Evolutionary conservation across 768 basidiomycete species (phyloP).

Genomic region (Mycena sanguinolenta): DNA sequence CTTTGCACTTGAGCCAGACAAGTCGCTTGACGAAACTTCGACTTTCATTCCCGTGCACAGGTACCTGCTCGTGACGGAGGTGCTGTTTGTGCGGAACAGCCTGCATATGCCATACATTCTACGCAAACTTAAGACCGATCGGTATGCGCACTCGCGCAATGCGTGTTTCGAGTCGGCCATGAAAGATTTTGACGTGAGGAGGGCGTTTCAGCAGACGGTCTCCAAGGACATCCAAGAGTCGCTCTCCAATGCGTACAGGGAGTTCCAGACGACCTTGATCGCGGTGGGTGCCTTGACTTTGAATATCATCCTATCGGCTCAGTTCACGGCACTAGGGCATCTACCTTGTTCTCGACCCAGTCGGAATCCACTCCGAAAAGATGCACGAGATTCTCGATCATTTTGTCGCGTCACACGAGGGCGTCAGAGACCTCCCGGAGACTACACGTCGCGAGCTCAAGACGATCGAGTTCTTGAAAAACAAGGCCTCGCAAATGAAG

Average conservation of each 20-base stretch:
- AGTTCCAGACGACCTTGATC: conserved; percentile 92
- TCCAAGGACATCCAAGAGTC: conserved; percentile 76
- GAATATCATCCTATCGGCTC: background rate
- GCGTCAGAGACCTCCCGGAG: conserved; percentile 80
- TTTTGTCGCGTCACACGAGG: conserved; percentile 79
- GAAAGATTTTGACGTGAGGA: conserved; percentile 86
- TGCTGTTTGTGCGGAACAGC: conserved; percentile 87
- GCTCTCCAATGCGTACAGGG: conserved; percentile 85
- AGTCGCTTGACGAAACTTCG: conserved; percentile 75
- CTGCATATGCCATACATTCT: conserved; percentile 91
- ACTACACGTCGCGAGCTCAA: conserved; percentile 87
- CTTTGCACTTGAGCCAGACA: conserved; percentile 83
- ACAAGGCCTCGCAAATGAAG: conserved; percentile 70
- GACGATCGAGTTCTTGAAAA: conserved; percentile 86
- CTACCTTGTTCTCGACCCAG: conserved; percentile 85
- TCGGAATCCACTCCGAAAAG: conserved; percentile 71
- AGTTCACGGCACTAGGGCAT: conserved; percentile 52
- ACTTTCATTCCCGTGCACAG: conserved; percentile 85
- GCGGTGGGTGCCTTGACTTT: conserved; percentile 54
- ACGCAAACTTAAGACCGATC: conserved; percentile 81
- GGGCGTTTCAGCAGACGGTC: conserved; percentile 72
- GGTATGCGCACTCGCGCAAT: conserved; percentile 82
- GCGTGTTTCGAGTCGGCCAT: conserved; percentile 95
- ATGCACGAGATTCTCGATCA: conserved; percentile 87
- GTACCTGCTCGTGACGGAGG: conserved; percentile 90